Evolutionary conservation across 257 asterid species (phyloP), one percentile per base, ranked within the genome.

Genomic region (Cordia subcordata): DNA sequence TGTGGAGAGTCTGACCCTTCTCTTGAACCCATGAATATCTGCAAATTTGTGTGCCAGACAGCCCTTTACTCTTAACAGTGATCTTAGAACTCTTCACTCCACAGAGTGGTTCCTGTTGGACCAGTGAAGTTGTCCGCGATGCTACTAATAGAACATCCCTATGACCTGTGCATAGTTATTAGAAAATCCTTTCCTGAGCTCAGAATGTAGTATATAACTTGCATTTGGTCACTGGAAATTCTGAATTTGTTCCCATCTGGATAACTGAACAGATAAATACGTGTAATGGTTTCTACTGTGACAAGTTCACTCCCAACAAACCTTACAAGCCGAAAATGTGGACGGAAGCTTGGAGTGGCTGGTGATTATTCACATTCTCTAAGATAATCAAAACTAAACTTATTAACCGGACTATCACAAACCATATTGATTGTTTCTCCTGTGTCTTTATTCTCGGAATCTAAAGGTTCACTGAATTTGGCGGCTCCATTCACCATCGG

Each of bases 321-420:
- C 84, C 90, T 59, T 72, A 82, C 69, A 85, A 85, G 77, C 94
- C 94, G 0, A 70, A 67, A 4, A 60, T 82, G 72, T 85, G 94
- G 94, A 82, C 94, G 1, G 94, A 85, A 61, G 90, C 90, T 49
- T 85, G 94, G 94, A 85, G 77, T 56, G 94, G 90, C 70, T 82
- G 94, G 94, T 85, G 59, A 59, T 27, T 19, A 52, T 16, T 50
- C 16, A 10, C 13, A 63, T 13, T 35, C 18, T 5, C 14, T 10
- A 32, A 16, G 53, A 55, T 65, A 13, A 49, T 17, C 22, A 20
- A 17, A 35, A 35, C 52, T 5, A 3, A 27, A 13, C 21, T 15
- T 47, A 17, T 44, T 42, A 0, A 8, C 18, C n/a, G 27, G 18
- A 22, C 49, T n/a, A 54, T 23, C 27, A 3, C 37, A 37, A 44